phyloP scores from a whole-genome alignment of 148 eudicot genomes.

The Rhododendron vialii region DNA sequence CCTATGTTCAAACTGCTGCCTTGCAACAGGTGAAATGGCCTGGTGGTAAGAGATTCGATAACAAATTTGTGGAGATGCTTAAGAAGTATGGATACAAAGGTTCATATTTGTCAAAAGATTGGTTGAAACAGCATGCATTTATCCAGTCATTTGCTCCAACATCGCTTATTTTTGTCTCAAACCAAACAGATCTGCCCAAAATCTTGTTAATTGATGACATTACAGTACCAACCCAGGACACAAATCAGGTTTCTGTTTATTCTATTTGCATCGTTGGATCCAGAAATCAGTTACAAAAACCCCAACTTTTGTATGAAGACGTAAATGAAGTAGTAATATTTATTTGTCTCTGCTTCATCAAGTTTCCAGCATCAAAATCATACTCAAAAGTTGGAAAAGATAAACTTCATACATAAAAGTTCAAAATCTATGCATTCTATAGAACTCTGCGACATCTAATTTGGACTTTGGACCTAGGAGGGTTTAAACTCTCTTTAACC shows the following conservation, averaged over 20 bases:
- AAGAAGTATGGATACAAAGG: constrained; percentile 84
- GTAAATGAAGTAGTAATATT: neutral
- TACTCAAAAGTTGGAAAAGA: neutral
- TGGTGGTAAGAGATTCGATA: constrained; percentile 74
- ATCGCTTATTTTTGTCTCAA: constrained; percentile 67
- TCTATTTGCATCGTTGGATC: neutral
- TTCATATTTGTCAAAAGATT: constrained; percentile 74
- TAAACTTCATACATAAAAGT: neutral
- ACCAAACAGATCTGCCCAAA: constrained; percentile 79
- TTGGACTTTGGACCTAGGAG: neutral
- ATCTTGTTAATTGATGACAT: constrained; percentile 74
- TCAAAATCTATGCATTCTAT: neutral
- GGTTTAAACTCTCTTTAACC: neutral
- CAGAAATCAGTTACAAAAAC: neutral
- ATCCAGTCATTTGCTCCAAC: constrained; percentile 96
- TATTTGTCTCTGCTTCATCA: neutral
- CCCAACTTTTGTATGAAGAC: neutral
- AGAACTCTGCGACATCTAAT: neutral
- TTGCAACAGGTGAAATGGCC: constrained; percentile 82
- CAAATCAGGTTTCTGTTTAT: constrained; percentile 64
- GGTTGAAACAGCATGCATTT: constrained; percentile 87
- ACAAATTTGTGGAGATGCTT: constrained; percentile 69
- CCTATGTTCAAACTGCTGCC: constrained; percentile 7
- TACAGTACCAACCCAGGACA: constrained; percentile 70
- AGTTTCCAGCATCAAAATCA: neutral